Percentiles rank a stretch among this genome's conserved stretches.
phyloP scores from a whole-genome alignment of 208 protist genomes.

The Wallacemonas sp. region DNA sequence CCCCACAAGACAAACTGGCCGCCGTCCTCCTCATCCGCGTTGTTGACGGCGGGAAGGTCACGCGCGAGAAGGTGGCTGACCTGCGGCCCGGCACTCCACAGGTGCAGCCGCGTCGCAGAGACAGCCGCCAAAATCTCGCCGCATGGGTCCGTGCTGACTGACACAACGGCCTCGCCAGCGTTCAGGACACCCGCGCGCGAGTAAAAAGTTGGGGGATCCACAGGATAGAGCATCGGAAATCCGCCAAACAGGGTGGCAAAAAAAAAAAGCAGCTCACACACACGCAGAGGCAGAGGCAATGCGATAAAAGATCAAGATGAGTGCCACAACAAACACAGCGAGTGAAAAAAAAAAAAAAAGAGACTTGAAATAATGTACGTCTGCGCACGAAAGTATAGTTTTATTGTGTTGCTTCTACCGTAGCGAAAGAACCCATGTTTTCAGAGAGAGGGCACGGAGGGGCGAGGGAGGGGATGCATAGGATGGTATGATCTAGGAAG shows the following conservation, averaged over 20 bases:
- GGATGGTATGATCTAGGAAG: no score
- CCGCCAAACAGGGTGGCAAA: not conserved
- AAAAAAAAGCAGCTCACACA: no score
- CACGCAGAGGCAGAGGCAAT: no score
- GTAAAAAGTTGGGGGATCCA: slow-evolving; percentile 21
- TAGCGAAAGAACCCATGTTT: no score
- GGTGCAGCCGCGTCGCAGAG: slow-evolving; percentile 56
- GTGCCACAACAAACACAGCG: no score
- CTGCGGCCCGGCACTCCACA: slow-evolving; percentile 46
- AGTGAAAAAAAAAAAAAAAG: no score
- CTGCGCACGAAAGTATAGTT: no score
- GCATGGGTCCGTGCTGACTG: slow-evolving; percentile 35
- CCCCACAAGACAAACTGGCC: slow-evolving; percentile 66
- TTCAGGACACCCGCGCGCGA: slow-evolving; percentile 19
- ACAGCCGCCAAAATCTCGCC: slow-evolving; percentile 49
- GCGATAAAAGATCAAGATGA: no score
- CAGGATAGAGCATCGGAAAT: slow-evolving; percentile 11
- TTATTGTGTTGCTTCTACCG: no score
- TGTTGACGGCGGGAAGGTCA: slow-evolving; percentile 29
- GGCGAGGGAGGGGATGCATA: no score
- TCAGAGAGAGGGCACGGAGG: no score
- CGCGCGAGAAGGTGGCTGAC: slow-evolving; percentile 48
- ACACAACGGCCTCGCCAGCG: slow-evolving; percentile 43
- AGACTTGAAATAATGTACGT: no score
- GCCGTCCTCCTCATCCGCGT: slow-evolving; percentile 47